Evolutionary conservation across 2,329 filamentous ascomycete species (phyloP), one percentile per base, ranked within the genome.

Genomic region (Lecanoromycetidae sp.): DNA sequence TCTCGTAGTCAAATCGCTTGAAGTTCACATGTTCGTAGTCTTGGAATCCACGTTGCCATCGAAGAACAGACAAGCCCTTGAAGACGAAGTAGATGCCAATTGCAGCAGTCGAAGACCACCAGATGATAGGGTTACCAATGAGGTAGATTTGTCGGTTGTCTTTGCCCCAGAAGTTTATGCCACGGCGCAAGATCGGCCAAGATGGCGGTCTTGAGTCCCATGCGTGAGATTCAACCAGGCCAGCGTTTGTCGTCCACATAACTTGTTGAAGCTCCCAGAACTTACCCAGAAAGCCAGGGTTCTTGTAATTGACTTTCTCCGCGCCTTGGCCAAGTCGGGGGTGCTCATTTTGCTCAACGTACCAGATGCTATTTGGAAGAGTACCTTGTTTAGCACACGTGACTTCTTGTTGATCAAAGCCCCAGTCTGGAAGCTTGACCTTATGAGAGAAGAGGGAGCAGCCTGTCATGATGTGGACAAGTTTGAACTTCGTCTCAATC

Each of bases 121-220:
- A 98, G 57, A 96, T 82, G 48, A 95, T 67, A 2, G 88, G 88
- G 66, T 98, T 96, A 46, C 91, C 91, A 48, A 95, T 81, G 17
- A 98, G 80, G 66, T 98, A 98, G 57, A 98, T 87, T 64, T 98
- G 91, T 52, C 87, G 86, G 64, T 94, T 76, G 59, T 95, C 76
- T 59, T 84, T 87, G 55, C 90, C 87, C 91, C 91, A 98, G 74
- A 98, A 98, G 71, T 98, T 98, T 74, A 98, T 98, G 59, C 91
- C 91, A 53, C 91, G 86, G 56, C 79, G 79, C 44, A 98, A 78
- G 48, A 93, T 77, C 19, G 91, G 91, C 91, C 91, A 98, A 5
- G 87, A 90, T 27, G 80, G 78, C 26, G 91, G 91, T 37, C 91
- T 84, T 38, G 91, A 96, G 63, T 98, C 91, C 91, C 93, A 98